Conservation (phyloP, 2,329 filamentous ascomycete genomes). For the Byssochlamys sp. region DNA sequence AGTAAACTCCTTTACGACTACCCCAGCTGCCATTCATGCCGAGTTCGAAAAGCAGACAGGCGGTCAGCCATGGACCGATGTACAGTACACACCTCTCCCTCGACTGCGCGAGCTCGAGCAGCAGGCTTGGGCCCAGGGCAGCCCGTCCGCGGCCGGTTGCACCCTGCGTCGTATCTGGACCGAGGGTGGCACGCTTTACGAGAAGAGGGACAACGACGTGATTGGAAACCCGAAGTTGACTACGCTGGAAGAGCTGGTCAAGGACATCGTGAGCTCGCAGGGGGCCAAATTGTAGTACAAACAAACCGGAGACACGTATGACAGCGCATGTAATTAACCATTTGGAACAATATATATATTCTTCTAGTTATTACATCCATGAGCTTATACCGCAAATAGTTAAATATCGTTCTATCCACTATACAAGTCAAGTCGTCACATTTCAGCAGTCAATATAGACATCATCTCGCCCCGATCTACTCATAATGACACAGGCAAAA, state of each 20-base stretch:
- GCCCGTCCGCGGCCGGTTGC: constrained; percentile 44
- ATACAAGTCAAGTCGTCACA: too few relatives aligned
- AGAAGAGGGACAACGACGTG: constrained; percentile 55
- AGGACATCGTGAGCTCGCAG: constrained; percentile 4
- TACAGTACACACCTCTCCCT: constrained; percentile 45
- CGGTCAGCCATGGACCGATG: constrained; percentile 41
- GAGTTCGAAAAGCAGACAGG: constrained; percentile 61
- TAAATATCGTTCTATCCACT: too few relatives aligned
- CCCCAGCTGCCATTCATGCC: constrained; percentile 51
- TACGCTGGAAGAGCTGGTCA: constrained; percentile 42
- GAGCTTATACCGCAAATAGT: too few relatives aligned
- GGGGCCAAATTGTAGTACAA: neutral
- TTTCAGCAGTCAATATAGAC: too few relatives aligned
- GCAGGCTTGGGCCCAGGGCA: constrained; percentile 47
- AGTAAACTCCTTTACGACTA: constrained; percentile 63
- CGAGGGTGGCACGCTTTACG: constrained; percentile 61
- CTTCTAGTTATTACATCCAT: too few relatives aligned
- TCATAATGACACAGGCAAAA: too few relatives aligned
- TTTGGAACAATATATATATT: too few relatives aligned
- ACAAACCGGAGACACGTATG: neutral
- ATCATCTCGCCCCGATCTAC: too few relatives aligned
- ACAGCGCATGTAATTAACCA: too few relatives aligned
- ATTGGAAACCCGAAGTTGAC: constrained; percentile 48
- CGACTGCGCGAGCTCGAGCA: constrained; percentile 49
- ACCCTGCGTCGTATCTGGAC: constrained; percentile 64